Base-by-base conservation (phyloP, 2,329 filamentous ascomycete genomes). In the Colletotrichum sp. region DNA sequence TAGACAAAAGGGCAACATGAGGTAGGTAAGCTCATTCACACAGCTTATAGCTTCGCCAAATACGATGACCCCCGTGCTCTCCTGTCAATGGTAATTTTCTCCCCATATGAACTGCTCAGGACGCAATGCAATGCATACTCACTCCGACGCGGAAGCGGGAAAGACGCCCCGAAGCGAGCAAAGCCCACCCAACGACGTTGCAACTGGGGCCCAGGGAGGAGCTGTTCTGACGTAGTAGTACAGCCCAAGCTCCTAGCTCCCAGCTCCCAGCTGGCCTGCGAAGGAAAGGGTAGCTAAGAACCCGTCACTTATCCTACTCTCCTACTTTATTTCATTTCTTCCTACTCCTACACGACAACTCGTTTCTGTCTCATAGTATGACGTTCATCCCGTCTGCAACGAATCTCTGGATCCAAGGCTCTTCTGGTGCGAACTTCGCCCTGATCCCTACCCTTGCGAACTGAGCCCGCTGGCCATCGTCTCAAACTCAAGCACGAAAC, bases 201-300 rank as follows among this genome's bases (percentile, higher is more conserved):
- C 52, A 36, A 72, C 60, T 34, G 36, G 36, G 60, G 60, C 34
- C 12, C 30, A 26, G 30, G 52, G 30, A 59, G 72, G 61, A 64
- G 30, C 61, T 39, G 28, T 67, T 48, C 72, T 75, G 72, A 72
- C 72, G 72, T 75, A 75, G 68, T 72, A 75, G 68, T 61, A 36
- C 60, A 52, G 61, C 30, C 21, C 60, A 75, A 72, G 61, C 68
- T 74, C 59, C 36, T 30, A 30, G 63, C 39, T 74, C 59, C 48
- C 21, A 18, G 21, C 61, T 52, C 36, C 39, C 21, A 30, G 63
- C 43, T 48, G 39, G 39, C 18, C 39, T 70, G 70, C 18, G 30
- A 59, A 59, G 43, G n/a, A 32, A 32, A 8, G 9, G 6, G 24
- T 13, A 9, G 28, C n/a, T 63, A 13, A 24, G 57, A 32, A 30